Evolutionary conservation across 148 eudicot genomes (phyloP), one percentile per base, ranked within the genome.

Genomic region (Persicaria maculosa): DNA sequence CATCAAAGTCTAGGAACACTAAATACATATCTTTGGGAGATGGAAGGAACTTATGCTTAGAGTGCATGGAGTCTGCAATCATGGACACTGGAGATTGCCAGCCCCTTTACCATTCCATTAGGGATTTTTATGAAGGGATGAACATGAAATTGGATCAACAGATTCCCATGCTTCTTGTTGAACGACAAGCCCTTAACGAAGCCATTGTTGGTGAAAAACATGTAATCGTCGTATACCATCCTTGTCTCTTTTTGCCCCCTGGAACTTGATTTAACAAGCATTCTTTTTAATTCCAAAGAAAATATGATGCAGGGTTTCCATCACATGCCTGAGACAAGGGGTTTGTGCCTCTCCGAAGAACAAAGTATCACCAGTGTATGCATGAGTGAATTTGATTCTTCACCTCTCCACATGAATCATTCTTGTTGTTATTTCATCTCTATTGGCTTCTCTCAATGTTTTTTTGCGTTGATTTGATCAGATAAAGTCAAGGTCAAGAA

Each of bases 61-160:
- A 92, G 84, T 96, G 99, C 83, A 88, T 92, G 90, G 99, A 96
- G 81, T 96, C 97, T 10, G 87, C 99, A 14, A 88, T 96, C 48
- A 96, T 89, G 97, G 99, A 96, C 73, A 92, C 97, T 0, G 97
- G 97, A 47, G 99, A 96, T 69, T 96, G 99, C 55, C 99, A 96
- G 72, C 97, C 99, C 44, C 89, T 96, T 50, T 96, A 92, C 83
- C 97, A 90, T 81, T 80, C 94, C 59, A 92, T 96, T 65, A 86
- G 99, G 77, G 99, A 96, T 72, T 96, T 80, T 76, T 96, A 90
- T 71, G 99, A 96, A 89, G 97, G 97, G 79, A 85, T 96, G 99
- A 81, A 90, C 80, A 96, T 96, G 99, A 96, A 85, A 77, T 79
- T 96, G 55, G 93, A 92, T 74, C 99, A 96, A 77, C 91, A 96